A percentile compares a stretch with the other conserved stretches of the same genome.
Conservation (phyloP, 352 stramenopile genomes). For the Pythium angustatum region DNA sequence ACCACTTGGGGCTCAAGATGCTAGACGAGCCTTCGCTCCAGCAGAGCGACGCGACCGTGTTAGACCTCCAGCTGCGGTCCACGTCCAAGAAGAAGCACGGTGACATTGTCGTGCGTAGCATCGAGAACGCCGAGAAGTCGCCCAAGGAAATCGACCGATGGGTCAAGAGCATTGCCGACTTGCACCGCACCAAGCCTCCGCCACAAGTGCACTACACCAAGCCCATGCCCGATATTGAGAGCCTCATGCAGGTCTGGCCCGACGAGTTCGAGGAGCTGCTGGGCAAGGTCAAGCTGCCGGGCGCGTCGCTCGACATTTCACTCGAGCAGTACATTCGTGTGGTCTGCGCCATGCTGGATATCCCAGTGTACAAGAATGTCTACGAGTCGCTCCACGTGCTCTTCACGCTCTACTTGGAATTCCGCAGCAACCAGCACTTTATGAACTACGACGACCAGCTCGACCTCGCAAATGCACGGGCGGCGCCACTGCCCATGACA, state of each 20-base stretch:
- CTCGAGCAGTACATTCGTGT: slow-evolving; percentile 93
- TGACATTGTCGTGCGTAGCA: slow-evolving; percentile 91
- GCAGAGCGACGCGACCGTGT: slow-evolving; percentile 94
- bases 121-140: slow-evolving; percentile 94
- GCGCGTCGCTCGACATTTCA: slow-evolving; percentile 88
- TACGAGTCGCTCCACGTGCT: slow-evolving; percentile 95
- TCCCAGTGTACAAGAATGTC: slow-evolving; percentile 94
- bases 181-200: slow-evolving; percentile 92
- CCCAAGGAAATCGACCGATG: slow-evolving; percentile 93
- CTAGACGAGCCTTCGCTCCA: slow-evolving; percentile 92
- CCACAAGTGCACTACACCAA: slow-evolving; percentile 93
- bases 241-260: slow-evolving; percentile 92
- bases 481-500: slow-evolving; percentile 38
- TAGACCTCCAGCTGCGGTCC: slow-evolving; percentile 94
- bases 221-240: slow-evolving; percentile 94
- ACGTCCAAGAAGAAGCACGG: slow-evolving; percentile 94
- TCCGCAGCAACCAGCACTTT: slow-evolving; percentile 93
- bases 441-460: slow-evolving; percentile 80
- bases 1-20: slow-evolving; percentile 92
- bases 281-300: slow-evolving; percentile 67
- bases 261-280: slow-evolving; percentile 86
- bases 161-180: slow-evolving; percentile 95
- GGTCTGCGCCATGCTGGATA: slow-evolving; percentile 93
- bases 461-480: slow-evolving; percentile 21
- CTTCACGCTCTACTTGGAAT: slow-evolving; percentile 94